Conservation (phyloP, 2,329 filamentous ascomycete genomes). For the Colletotrichum somersetense region DNA sequence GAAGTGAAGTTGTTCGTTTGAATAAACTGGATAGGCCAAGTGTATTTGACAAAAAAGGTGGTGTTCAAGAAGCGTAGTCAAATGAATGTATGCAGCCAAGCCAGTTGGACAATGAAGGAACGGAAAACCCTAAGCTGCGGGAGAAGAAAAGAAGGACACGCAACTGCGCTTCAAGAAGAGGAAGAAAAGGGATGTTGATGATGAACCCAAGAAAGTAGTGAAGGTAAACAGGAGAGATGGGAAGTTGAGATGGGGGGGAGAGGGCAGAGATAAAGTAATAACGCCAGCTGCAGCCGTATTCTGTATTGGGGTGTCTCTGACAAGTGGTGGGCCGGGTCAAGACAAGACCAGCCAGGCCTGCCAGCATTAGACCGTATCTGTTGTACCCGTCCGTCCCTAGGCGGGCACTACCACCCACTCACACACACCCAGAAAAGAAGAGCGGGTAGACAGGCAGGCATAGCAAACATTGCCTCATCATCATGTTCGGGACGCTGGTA, state of each 20-base stretch:
- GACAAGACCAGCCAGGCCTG: not conserved
- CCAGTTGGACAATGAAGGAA: constrained; percentile 65
- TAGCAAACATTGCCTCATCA: constrained; percentile 45
- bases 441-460: constrained; percentile 34
- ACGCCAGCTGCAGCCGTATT: constrained; percentile 48
- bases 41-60: constrained; percentile 42
- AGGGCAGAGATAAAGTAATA: constrained; percentile 41
- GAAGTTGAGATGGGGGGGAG: constrained; percentile 32
- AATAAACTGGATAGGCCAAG: constrained; percentile 44
- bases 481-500: constrained; percentile 42
- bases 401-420: constrained; percentile 23
- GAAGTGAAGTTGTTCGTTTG: constrained; percentile 39
- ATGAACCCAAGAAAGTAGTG: constrained; percentile 46
- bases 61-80: constrained; percentile 60
- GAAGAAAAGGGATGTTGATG: constrained; percentile 51
- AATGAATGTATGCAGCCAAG: constrained; percentile 71
- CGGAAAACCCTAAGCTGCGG: constrained; percentile 58
- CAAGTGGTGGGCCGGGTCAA: constrained; percentile 41
- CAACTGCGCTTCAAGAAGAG: constrained; percentile 54
- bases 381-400: constrained; percentile 13
- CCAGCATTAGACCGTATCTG: constrained; percentile 21
- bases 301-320: constrained; percentile 12
- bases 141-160: constrained; percentile 55
- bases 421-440: constrained; percentile 18
- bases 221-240: constrained; percentile 47